Evolutionary conservation across 1,284 basidiomycete species (phyloP).

Genomic region (Schizophyllum commune): DNA sequence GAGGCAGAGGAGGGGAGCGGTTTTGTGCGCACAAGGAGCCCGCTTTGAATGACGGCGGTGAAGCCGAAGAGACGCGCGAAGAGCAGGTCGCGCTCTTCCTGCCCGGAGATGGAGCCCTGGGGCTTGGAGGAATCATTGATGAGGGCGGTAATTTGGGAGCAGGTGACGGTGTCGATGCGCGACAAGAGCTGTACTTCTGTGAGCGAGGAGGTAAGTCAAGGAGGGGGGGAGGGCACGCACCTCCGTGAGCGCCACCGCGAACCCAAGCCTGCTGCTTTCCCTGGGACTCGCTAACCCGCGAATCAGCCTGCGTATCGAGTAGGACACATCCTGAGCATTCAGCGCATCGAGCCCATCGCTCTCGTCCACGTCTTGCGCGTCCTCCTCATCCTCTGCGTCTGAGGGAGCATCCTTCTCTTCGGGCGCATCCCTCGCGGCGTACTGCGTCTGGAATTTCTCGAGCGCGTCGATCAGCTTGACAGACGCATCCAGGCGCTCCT

Average conservation of each 20-base stretch:
- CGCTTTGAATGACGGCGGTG: conserved; percentile 75
- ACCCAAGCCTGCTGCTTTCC: conserved; percentile 90
- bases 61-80: conserved; percentile 93
- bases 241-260: conserved; percentile 93
- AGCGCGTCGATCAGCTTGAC: conserved; percentile 77
- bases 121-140: conserved; percentile 64
- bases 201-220: conserved; percentile 3
- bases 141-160: conserved; percentile 67
- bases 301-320: conserved; percentile 78
- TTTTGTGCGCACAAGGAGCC: conserved; percentile 58
- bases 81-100: conserved; percentile 87
- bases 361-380: conserved; percentile 41
- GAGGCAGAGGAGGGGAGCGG: conserved; percentile 47
- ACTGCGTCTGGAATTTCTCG: conserved; percentile 72
- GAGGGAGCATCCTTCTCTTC: conserved; percentile 15
- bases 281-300: conserved; percentile 87
- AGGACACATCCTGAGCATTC: conserved; percentile 85
- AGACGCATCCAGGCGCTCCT: conserved; percentile 80
- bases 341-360: conserved; percentile 47
- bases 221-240: conserved; percentile 36
- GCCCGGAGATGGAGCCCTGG: conserved; percentile 71
- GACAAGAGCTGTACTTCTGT: conserved; percentile 59
- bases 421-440: conserved; percentile 26
- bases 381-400: conserved; percentile 44
- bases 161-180: conserved; percentile 72